phyloP scores from a whole-genome alignment of 768 basidiomycete species.

The Tremella fuciformis region DNA sequence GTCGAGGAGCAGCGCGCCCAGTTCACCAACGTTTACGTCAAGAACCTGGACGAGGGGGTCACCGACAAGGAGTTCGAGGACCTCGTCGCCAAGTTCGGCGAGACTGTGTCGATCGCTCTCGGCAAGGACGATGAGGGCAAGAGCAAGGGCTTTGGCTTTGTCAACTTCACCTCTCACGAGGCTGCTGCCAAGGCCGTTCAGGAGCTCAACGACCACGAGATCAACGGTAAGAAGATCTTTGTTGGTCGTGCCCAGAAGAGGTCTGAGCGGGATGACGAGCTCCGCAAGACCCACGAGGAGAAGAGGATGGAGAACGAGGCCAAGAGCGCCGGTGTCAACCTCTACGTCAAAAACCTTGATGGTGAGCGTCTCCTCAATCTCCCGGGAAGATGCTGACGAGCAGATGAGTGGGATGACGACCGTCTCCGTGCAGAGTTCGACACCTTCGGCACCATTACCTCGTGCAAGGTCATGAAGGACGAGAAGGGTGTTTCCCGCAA shows the following conservation, averaged over 20 bases:
- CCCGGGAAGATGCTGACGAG: constrained; percentile 14
- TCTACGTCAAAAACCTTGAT: constrained; percentile 99
- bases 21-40: constrained; percentile 97
- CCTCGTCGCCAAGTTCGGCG: constrained; percentile 73
- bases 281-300: constrained; percentile 87
- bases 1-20: constrained; percentile 95
- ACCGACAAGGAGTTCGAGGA: constrained; percentile 80
- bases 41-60: constrained; percentile 85
- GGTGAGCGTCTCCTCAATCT: constrained; percentile 55
- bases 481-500: constrained; percentile 90
- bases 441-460: constrained; percentile 93
- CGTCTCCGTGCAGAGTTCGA: constrained; percentile 95
- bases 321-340: constrained; percentile 98
- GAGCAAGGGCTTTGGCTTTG: constrained; percentile 94
- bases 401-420: constrained; percentile 84
- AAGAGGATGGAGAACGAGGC: constrained; percentile 94
- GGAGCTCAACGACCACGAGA: constrained; percentile 76
- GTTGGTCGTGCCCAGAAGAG: constrained; percentile 98
- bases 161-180: constrained; percentile 92
- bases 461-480: constrained; percentile 98
- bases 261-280: constrained; percentile 93
- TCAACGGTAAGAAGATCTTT: constrained; percentile 83
- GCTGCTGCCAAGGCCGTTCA: constrained; percentile 89
- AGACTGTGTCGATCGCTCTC: constrained; percentile 83
- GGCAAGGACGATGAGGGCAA: constrained; percentile 80